Conservation (phyloP, 345 rosid genomes). For the Lenwebbia sp. region DNA sequence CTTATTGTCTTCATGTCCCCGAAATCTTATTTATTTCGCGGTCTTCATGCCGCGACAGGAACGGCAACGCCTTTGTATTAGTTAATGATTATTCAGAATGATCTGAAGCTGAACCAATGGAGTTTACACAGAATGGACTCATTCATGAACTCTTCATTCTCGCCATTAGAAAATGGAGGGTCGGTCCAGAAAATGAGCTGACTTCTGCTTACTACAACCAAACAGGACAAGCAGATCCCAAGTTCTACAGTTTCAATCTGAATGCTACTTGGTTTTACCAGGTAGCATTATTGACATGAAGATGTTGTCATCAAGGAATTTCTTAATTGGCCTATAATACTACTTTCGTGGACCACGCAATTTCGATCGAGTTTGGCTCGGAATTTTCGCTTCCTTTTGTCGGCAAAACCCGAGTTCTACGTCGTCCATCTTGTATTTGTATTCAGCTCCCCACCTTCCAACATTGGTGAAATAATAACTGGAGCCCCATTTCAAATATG, state of each 20-base stretch:
- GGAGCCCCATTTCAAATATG: constrained; percentile 14
- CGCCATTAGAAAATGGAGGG: neutral
- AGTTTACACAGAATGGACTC: neutral
- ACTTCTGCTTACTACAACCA: constrained; percentile 2
- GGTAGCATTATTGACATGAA: neutral
- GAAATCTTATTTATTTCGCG: neutral
- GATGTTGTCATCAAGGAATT: constrained; percentile 22
- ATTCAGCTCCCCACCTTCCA: constrained; percentile 1
- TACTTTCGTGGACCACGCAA: neutral
- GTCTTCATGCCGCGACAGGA: neutral
- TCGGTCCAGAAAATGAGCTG: neutral
- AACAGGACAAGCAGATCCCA: constrained; percentile 19
- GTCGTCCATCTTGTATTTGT: constrained; percentile 2
- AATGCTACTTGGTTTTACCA: neutral
- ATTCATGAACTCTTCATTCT: neutral
- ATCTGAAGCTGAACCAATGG: neutral
- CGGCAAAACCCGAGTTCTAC: constrained; percentile 2
- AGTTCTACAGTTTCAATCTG: neutral
- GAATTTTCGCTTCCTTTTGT: constrained; percentile 30
- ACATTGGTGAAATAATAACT: neutral
- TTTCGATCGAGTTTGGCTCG: constrained; percentile 7
- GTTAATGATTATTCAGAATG: neutral
- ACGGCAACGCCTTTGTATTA: neutral
- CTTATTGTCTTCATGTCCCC: neutral
- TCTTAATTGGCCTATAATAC: constrained; percentile 3